Evolutionary conservation across 1,284 basidiomycete genomes (phyloP), one percentile per base, ranked within the genome.

Genomic region (Leccinum solheimii): DNA sequence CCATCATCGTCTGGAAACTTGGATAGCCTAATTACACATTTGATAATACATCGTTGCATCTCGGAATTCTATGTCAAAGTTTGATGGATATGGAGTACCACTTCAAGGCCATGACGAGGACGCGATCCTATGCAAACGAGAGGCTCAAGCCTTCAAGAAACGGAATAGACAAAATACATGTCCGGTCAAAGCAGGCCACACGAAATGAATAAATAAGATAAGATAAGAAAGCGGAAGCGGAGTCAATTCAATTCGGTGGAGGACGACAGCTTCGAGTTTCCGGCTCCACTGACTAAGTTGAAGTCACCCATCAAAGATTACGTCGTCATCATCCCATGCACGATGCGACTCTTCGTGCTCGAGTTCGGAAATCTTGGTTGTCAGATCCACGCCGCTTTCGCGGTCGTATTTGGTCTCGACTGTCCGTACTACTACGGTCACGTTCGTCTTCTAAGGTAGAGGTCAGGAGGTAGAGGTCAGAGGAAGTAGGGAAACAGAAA

Each of bases 381-480:
- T 32, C 30, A 34, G 9, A 19, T 61, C 57, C 10, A 55, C 7
- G 2, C 58, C 60, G 16, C 2, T 36, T 6, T 48, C 13, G 32
- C 26, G 30, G 43, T 68, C 69, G 21, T 63, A 58, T 55, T 62
- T 64, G 19, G 61, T 36, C 26, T 64, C 62, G 27, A 68, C 59
- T 9, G 56, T 68, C 7, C 26, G 62, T 16, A 66, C 54, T 23
- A 71, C 45, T 34, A 34, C 11, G 21, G 9, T 62, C 13, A 71
- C 59, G 56, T 72, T 36, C 3, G 63, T 68, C 62, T 61, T 19
- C 13, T 48, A 16, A 6, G 5, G 34, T 4, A 23, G 16, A 2
- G 6, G 16, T 0, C 13, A 54, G 16, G 13, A 23, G 21, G 13
- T 10, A 54, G 27, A 32, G 34, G 3, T 5, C 7, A 19, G 34